A percentile compares a stretch with the other conserved stretches of the same genome.
phyloP scores from a whole-genome alignment of 148 eudicot genomes.

The Drosera capensis region DNA sequence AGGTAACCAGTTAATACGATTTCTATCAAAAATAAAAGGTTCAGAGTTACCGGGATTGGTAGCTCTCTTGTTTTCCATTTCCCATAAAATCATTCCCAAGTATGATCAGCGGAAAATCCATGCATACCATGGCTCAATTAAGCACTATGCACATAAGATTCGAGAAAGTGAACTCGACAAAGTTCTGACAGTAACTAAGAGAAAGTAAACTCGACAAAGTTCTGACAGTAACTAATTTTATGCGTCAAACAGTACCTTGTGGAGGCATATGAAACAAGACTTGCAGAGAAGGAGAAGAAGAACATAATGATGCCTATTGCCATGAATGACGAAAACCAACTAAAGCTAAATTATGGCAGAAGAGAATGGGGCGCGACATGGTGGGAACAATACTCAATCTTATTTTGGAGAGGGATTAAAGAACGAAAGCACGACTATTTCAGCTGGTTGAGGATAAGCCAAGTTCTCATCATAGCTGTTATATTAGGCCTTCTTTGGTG shows the following conservation, averaged over 20 bases:
- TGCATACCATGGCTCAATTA: too few relatives aligned
- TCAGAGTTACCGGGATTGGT: too few relatives aligned
- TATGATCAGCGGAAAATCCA: too few relatives aligned
- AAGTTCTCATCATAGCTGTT: slow-evolving; percentile 71
- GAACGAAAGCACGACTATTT: slow-evolving; percentile 87
- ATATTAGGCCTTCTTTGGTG: slow-evolving; percentile 92
- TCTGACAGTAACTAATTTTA: background rate
- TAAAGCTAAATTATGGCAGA: slow-evolving; percentile 20
- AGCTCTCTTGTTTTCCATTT: too few relatives aligned
- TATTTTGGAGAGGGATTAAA: slow-evolving; percentile 74
- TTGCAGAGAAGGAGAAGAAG: slow-evolving; percentile 66
- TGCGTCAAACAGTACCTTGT: slow-evolving; percentile 46
- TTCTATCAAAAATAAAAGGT: background rate
- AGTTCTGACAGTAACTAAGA: too few relatives aligned
- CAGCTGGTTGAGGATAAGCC: slow-evolving; percentile 90
- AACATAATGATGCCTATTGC: slow-evolving; percentile 40
- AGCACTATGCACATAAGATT: too few relatives aligned
- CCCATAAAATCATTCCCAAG: too few relatives aligned
- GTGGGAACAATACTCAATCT: slow-evolving; percentile 70
- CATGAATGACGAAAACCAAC: slow-evolving; percentile 46
- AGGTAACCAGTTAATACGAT: slow-evolving; percentile 22
- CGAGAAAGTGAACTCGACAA: too few relatives aligned
- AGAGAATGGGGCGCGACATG: slow-evolving; percentile 97
- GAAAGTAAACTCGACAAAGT: too few relatives aligned
- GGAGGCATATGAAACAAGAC: slow-evolving; percentile 76